phyloP scores from a whole-genome alignment of 176 grass and related monocot genomes.

The Ensete glaucum region DNA sequence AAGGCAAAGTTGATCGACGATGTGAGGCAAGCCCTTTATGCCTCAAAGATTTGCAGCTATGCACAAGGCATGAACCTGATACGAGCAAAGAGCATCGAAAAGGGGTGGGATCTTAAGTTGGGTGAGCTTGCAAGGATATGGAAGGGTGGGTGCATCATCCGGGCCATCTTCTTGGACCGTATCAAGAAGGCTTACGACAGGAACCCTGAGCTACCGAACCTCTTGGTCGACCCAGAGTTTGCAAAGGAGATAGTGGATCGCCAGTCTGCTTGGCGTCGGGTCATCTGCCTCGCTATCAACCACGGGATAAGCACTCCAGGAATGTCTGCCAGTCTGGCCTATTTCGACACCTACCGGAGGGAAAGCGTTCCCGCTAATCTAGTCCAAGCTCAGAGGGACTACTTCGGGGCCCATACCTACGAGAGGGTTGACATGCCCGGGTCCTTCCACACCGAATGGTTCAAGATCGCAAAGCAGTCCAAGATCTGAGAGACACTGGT shows the following conservation, averaged over 20 bases:
- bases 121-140: not conserved
- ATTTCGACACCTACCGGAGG: not conserved
- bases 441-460: not conserved
- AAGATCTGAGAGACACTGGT: too few relatives aligned
- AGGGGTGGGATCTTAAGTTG: not conserved
- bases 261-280: not conserved
- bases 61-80: not conserved
- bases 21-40: not conserved
- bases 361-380: not conserved
- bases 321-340: not conserved
- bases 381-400: not conserved
- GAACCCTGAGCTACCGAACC: not conserved
- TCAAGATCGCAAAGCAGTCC: not conserved
- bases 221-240: not conserved
- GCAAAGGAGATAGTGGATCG: not conserved
- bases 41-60: not conserved
- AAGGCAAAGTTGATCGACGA: not conserved
- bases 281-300: not conserved
- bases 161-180: not conserved
- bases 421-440: not conserved
- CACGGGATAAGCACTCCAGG: not conserved
- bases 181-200: slow-evolving; percentile 1
- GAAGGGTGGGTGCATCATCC: not conserved
- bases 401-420: not conserved
- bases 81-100: not conserved